Base-by-base conservation (phyloP, 805 yeast genomes). In the Clavispora vitiphila region DNA sequence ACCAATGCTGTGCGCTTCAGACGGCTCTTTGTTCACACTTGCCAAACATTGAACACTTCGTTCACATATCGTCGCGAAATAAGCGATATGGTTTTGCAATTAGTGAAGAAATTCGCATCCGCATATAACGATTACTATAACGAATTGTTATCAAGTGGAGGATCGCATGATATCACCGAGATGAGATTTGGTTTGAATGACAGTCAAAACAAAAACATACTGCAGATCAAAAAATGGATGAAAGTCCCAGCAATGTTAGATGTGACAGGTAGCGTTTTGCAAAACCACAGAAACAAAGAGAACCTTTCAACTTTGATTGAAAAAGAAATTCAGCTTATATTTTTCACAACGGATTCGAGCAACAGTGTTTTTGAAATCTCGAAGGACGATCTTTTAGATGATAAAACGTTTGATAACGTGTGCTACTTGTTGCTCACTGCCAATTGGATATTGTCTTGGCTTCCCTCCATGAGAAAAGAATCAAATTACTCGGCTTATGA, bases 21-120 rank as follows among this genome's bases (percentile, higher is more conserved):
- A 35, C 60, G 61, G 10, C 64, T 81, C 38, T 67, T 80, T 40
- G 60, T 65, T 20, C 65, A 69, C 46, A 58, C 75, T 6, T 77
- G 84, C 49, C 66, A 67, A 31, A 58, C 78, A 4, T 65, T 83
- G 41, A 82, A 80, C 55, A 80, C 87, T 3, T 78, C 86, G 4
- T 61, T 76, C 24, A 65, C 73, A 34, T 84, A 72, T 53, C 72
- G 88, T 40, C 65, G 70, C 37, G 80, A 77, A 21, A 79, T 80
- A 56, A 77, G 79, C 39, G 61, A 62, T 25, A 55, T 71, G 14
- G 65, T 72, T 2, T 57, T 77, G 36, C 60, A 59, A 22, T 57
- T 75, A 51, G 44, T 67, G 53, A 49, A 62, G 47, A 54, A 60
- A 57, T 55, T 71, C 61, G 34, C 69, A 39, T 46, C 42, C 36